These are phyloP conservation scores for Melaleuca alternifolia DNA, from an alignment of 345 rosid genomes.

Conservation along the genomic window DNA sequence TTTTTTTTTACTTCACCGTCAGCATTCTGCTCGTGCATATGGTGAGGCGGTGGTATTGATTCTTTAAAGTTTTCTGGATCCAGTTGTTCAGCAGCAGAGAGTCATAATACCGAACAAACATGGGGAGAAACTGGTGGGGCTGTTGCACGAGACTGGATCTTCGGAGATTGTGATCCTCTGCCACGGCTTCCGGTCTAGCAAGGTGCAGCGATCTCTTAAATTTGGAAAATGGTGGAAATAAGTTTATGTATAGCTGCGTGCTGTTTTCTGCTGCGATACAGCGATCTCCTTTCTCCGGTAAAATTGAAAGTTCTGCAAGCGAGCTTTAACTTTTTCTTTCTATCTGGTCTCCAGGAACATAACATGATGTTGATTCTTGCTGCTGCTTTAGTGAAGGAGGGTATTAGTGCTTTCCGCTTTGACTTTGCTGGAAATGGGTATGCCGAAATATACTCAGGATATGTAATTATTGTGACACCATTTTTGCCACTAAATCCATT, in stretches of 20 bases:
- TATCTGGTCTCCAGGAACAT: constrained; percentile 27
- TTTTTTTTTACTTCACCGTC: neutral
- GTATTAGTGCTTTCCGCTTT: constrained; percentile 65
- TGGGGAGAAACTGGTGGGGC: constrained; percentile 68
- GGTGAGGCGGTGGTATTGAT: neutral
- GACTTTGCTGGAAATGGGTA: constrained; percentile 89
- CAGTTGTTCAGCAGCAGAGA: constrained; percentile 25
- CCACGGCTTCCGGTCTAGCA: constrained; percentile 67
- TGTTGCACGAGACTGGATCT: constrained; percentile 69
- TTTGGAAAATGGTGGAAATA: neutral
- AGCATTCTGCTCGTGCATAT: neutral
- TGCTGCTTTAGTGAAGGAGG: constrained; percentile 53
- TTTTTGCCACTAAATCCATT: neutral
- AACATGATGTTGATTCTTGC: constrained; percentile 48
- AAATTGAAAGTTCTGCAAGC: neutral
- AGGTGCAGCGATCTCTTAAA: constrained; percentile 25
- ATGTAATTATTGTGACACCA: neutral
- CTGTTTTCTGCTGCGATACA: neutral
- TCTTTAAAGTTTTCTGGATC: neutral
- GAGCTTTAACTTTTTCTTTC: neutral
- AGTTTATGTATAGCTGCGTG: neutral
- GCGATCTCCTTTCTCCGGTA: neutral
- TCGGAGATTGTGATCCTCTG: constrained; percentile 51
- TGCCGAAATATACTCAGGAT: neutral
- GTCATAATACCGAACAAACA: constrained; percentile 43